Evolutionary conservation across 805 yeast species (phyloP).

Genomic region (Starmerella bombicola): DNA sequence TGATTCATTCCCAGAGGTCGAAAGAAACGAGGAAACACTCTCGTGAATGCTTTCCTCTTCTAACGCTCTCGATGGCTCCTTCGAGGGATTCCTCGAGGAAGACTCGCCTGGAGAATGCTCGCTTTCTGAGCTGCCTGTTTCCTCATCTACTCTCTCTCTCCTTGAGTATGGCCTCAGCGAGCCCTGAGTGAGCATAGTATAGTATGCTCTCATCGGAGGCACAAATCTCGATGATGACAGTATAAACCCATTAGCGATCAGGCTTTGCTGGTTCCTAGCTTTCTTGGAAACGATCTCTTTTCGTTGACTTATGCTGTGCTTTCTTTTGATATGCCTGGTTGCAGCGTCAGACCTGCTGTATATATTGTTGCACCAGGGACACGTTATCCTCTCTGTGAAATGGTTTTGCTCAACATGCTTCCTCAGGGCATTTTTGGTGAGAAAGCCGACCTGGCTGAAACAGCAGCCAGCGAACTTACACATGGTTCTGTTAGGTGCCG

Average conservation of each 20-base stretch:
- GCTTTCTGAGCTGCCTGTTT: no score
- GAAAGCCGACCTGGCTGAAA: background rate
- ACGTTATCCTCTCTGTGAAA: background rate
- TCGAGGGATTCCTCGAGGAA: no score
- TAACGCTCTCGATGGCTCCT: no score
- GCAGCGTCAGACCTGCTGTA: background rate
- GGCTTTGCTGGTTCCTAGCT: background rate
- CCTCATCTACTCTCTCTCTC: no score
- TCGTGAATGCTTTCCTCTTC: no score
- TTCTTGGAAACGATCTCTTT: background rate
- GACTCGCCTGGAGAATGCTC: no score
- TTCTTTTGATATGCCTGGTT: background rate
- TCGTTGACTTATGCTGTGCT: background rate
- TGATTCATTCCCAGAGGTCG: no score
- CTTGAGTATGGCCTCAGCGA: no score
- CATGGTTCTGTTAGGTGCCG: background rate
- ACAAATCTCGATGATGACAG: background rate
- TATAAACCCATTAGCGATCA: background rate
- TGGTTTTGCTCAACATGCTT: background rate
- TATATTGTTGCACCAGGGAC: background rate
- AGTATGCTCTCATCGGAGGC: background rate
- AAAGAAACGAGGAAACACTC: no score
- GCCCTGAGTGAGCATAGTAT: no score
- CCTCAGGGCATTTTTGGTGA: background rate
- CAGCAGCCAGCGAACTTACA: background rate